Conservation (phyloP, 768 basidiomycete genomes). For the Leccinum arenicola region DNA sequence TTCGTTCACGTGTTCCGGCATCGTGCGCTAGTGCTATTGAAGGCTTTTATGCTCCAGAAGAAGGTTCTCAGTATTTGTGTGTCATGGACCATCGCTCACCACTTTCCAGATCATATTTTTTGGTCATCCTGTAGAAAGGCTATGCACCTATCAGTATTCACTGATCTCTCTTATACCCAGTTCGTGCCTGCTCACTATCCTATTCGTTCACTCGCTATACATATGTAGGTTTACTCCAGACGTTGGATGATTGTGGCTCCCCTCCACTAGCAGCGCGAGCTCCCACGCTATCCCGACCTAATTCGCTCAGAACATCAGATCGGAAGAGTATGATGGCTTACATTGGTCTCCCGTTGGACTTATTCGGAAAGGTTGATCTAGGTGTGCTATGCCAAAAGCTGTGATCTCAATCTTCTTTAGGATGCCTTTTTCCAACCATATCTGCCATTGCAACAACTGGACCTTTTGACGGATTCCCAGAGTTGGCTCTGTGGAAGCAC, state of each 20-base stretch:
- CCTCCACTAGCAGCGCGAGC: constrained; percentile 69
- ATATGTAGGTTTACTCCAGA: constrained; percentile 73
- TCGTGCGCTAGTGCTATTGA: constrained; percentile 88
- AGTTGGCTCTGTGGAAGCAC: constrained; percentile 95
- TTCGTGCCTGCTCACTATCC: constrained; percentile 25
- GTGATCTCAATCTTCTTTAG: constrained; percentile 34
- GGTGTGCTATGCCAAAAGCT: neutral
- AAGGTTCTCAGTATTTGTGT: constrained; percentile 49
- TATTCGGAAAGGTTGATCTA: constrained; percentile 78
- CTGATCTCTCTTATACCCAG: constrained; percentile 92
- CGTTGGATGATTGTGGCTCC: constrained; percentile 87
- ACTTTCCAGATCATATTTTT: constrained; percentile 84
- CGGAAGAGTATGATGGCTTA: constrained; percentile 88
- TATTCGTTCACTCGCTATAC: constrained; percentile 3
- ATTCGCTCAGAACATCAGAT: constrained; percentile 84
- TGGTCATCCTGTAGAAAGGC: constrained; percentile 91
- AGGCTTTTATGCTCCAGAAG: constrained; percentile 91
- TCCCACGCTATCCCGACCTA: constrained; percentile 64
- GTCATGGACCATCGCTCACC: constrained; percentile 9
- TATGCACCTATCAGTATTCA: constrained; percentile 98
- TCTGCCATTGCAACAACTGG: constrained; percentile 91
- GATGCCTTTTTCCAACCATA: constrained; percentile 98
- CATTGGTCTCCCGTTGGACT: constrained; percentile 87
- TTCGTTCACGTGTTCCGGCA: constrained; percentile 93
- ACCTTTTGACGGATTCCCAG: constrained; percentile 73